These are phyloP conservation scores for Coleophoma eucalyptorum DNA, from an alignment of 2,329 filamentous ascomycete species.

Conservation along the genomic window DNA sequence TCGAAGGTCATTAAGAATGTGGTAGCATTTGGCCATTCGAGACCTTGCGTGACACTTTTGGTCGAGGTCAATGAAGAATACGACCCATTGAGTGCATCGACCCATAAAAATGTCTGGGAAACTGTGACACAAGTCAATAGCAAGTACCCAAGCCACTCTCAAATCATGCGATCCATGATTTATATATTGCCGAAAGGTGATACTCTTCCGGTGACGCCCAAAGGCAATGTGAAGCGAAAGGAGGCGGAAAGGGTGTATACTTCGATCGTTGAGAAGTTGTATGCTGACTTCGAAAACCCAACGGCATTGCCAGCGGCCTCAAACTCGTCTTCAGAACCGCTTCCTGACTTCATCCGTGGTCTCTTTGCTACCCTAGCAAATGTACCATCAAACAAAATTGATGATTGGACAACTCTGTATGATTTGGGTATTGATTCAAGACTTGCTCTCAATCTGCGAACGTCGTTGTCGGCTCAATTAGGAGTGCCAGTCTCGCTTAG, in stretches of 20 bases:
- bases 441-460: slow-evolving; percentile 19
- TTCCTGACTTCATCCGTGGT: slow-evolving; percentile 16
- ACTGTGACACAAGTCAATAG: slow-evolving; percentile 17
- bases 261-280: slow-evolving; percentile 17
- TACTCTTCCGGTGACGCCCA: slow-evolving; percentile 25
- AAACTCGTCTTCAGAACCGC: slow-evolving; percentile 1
- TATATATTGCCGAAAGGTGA: slow-evolving; percentile 17
- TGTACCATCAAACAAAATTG: slow-evolving; percentile 9
- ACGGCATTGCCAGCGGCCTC: neutral
- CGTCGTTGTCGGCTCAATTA: slow-evolving; percentile 17
- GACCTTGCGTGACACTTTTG: slow-evolving; percentile 20
- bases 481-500: slow-evolving; percentile 20
- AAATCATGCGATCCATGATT: slow-evolving; percentile 22
- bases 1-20: slow-evolving; percentile 19
- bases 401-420: slow-evolving; percentile 20
- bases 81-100: slow-evolving; percentile 8
- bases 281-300: slow-evolving; percentile 5
- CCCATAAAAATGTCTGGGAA: slow-evolving; percentile 12
- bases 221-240: slow-evolving; percentile 28
- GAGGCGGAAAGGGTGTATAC: slow-evolving; percentile 22
- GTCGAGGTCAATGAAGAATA: slow-evolving; percentile 20
- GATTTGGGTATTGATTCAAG: slow-evolving; percentile 22
- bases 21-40: slow-evolving; percentile 21
- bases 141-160: slow-evolving; percentile 18
- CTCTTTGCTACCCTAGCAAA: slow-evolving; percentile 13